phyloP scores from a whole-genome alignment of 768 basidiomycete genomes.

The Leccinellum albellum region DNA sequence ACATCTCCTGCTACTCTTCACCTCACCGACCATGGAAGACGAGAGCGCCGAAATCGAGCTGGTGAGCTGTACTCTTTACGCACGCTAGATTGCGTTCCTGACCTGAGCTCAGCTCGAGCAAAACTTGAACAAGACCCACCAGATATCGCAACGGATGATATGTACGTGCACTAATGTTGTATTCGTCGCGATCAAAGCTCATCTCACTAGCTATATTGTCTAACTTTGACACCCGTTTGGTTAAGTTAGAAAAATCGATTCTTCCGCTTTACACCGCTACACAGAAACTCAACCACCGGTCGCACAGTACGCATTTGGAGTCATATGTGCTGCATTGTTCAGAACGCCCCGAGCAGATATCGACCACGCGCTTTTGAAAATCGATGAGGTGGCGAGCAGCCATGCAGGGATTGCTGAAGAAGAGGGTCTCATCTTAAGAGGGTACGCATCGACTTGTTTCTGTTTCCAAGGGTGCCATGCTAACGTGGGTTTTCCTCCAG shows the following conservation, averaged over 20 bases:
- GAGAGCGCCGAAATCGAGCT: conserved; percentile 28
- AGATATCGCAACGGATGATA: conserved; percentile 83
- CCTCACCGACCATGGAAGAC: conserved; percentile 20
- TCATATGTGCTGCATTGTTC: neutral
- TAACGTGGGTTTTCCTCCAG: conserved; percentile 33
- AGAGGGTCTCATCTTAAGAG: conserved; percentile 73
- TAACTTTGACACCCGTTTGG: conserved; percentile 78
- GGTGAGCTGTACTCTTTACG: neutral
- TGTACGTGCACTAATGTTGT: conserved; percentile 43
- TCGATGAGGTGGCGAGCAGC: conserved; percentile 73
- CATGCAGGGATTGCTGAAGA: conserved; percentile 74
- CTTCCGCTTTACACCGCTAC: conserved; percentile 77
- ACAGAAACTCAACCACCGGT: conserved; percentile 67
- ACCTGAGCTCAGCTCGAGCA: conserved; percentile 62
- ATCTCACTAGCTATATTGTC: conserved; percentile 67
- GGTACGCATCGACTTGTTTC: conserved; percentile 39
- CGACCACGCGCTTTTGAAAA: conserved; percentile 71
- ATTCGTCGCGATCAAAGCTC: conserved; percentile 11
- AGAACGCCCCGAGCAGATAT: conserved; percentile 53
- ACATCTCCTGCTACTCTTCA: too few species aligned
- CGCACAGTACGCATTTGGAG: conserved; percentile 53
- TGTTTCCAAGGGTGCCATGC: neutral
- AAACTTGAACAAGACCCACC: conserved; percentile 80
- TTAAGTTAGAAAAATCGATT: conserved; percentile 83
- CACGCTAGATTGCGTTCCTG: neutral